Percentiles rank a stretch among this genome's conserved stretches.
phyloP scores from a whole-genome alignment of 1,284 basidiomycete genomes.

The Pseudozyma hubeiensis region DNA sequence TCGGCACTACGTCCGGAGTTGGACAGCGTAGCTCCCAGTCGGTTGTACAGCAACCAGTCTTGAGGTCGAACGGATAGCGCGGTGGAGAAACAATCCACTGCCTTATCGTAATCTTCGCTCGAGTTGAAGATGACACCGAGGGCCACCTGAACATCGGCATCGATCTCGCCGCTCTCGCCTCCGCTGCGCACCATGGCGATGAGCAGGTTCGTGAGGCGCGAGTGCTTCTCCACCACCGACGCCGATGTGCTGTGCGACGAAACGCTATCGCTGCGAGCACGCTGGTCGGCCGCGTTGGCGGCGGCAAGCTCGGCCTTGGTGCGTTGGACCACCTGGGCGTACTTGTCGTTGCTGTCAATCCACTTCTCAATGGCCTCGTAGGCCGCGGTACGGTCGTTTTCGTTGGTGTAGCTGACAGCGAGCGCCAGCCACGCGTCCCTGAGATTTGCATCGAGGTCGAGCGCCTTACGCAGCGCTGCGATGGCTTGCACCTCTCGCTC shows the following conservation, averaged over 20 bases:
- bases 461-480: conserved; percentile 82
- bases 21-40: conserved; percentile 94
- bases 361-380: conserved; percentile 85
- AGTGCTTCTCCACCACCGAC: conserved; percentile 53
- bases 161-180: conserved; percentile 47
- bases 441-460: conserved; percentile 77
- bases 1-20: conserved; percentile 83
- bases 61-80: conserved; percentile 88
- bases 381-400: conserved; percentile 78
- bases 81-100: conserved; percentile 92
- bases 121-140: conserved; percentile 92
- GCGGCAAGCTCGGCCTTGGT: conserved; percentile 14
- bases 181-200: conserved; percentile 68
- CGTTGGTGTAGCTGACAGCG: conserved; percentile 92
- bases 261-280: conserved; percentile 31
- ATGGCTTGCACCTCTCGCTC: conserved; percentile 93
- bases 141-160: conserved; percentile 95
- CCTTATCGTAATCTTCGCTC: conserved; percentile 86
- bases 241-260: conserved; percentile 31
- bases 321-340: conserved; percentile 70
- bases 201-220: conserved; percentile 65
- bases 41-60: conserved; percentile 95
- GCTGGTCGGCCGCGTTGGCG: conserved; percentile 3
- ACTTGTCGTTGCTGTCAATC: conserved; percentile 72
- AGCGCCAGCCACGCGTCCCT: conserved; percentile 87